Evolutionary conservation across 257 asterid genomes (phyloP).

Genomic region (Solanum lignicaule): DNA sequence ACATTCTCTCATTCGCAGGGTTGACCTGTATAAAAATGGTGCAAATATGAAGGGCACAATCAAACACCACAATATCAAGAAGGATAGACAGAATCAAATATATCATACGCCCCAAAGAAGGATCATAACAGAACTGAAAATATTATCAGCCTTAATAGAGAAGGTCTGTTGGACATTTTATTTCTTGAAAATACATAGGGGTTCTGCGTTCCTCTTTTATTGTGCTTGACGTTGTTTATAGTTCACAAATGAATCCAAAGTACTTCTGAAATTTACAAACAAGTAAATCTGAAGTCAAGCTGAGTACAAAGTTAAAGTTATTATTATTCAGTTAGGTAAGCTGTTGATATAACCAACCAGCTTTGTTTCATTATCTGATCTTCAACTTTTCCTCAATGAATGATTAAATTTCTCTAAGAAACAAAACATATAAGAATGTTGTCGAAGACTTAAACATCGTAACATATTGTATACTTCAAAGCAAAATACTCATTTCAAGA

Average conservation of each 20-base stretch:
- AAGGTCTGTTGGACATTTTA: not conserved
- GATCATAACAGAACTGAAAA: not conserved
- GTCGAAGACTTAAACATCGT: not conserved
- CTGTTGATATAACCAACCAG: not conserved
- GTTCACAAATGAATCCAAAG: not conserved
- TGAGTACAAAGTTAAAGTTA: not conserved
- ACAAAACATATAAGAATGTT: not conserved
- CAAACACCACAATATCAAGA: not conserved
- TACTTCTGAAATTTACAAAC: not conserved
- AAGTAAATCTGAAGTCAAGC: not conserved
- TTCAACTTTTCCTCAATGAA: not conserved
- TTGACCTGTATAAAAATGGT: slow-evolving; percentile 47
- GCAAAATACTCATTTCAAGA: not conserved
- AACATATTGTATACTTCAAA: not conserved
- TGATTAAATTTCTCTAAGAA: not conserved
- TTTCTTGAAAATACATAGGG: not conserved
- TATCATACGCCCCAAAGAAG: not conserved
- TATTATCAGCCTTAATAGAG: not conserved
- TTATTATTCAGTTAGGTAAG: not conserved
- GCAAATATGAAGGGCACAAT: not conserved
- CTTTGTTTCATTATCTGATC: not conserved
- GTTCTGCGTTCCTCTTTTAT: not conserved
- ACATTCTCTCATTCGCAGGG: slow-evolving; percentile 91
- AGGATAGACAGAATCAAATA: not conserved
- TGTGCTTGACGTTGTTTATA: not conserved